Evolutionary conservation across 179 eudicot genomes (phyloP).

Genomic region (Camellia oleifera): DNA sequence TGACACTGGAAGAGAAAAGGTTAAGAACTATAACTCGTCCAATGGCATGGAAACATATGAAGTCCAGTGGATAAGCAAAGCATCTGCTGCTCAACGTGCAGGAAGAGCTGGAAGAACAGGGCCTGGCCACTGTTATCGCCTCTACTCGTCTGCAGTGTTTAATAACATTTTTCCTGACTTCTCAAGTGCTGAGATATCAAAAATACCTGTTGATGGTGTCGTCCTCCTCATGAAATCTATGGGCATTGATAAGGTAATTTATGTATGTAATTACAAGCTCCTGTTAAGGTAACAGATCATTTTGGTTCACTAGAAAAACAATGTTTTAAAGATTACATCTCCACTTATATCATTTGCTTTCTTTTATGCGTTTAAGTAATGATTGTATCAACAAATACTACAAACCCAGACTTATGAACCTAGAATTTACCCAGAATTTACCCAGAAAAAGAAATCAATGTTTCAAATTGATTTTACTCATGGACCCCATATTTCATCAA

Average conservation of each 20-base stretch:
- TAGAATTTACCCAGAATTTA: no score
- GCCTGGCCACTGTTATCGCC: constrained; percentile 93
- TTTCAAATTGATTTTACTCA: no score
- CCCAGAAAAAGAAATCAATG: no score
- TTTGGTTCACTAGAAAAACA: not conserved
- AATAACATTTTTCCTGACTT: constrained; percentile 56
- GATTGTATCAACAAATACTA: not conserved
- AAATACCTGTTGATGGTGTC: constrained; percentile 92
- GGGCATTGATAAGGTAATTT: constrained; percentile 65
- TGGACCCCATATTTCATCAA: no score
- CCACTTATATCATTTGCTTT: not conserved
- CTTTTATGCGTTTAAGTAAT: not conserved
- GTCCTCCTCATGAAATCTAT: constrained; percentile 90
- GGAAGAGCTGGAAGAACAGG: constrained; percentile 99
- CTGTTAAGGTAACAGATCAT: not conserved
- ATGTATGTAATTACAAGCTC: not conserved
- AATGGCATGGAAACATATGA: constrained; percentile 93
- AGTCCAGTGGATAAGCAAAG: constrained; percentile 93
- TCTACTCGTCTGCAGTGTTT: constrained; percentile 77
- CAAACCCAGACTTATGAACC: no score
- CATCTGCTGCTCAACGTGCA: constrained; percentile 91
- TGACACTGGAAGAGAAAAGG: constrained; percentile 96
- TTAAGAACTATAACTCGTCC: constrained; percentile 65
- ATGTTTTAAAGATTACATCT: not conserved
- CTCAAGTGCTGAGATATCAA: constrained; percentile 75